Conservation (phyloP, 371 early-diverging fungal genomes). For the Lichtheimia ornata region DNA sequence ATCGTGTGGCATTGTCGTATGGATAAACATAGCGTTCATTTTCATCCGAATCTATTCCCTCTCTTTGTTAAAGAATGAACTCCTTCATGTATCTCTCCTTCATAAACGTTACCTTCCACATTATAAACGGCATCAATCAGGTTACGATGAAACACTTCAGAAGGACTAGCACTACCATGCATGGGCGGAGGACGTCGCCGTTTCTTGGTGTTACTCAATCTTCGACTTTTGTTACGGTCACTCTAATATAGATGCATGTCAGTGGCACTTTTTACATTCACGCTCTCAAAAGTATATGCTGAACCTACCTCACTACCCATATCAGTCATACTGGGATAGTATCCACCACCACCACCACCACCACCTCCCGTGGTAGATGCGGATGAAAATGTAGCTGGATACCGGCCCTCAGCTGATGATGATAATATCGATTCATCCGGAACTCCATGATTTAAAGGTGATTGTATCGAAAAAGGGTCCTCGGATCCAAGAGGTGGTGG, state of each 20-base stretch:
- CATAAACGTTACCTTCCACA: conserved; percentile 35
- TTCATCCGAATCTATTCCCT: conserved; percentile 25
- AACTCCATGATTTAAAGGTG: not conserved
- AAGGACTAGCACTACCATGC: conserved; percentile 40
- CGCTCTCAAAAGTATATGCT: no score
- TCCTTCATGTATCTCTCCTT: not conserved
- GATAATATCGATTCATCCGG: conserved; percentile 11
- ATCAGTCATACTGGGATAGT: conserved; percentile 2
- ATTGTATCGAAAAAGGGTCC: not conserved
- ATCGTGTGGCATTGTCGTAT: conserved; percentile 5
- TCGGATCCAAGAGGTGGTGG: not conserved
- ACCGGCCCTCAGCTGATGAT: conserved; percentile 16
- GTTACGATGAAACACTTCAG: conserved; percentile 51
- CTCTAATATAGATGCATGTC: conserved; percentile 1
- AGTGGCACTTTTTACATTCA: no score
- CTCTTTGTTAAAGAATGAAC: not conserved
- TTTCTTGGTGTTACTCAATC: conserved; percentile 7
- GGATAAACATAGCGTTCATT: conserved; percentile 35
- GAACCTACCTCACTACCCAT: conserved; percentile 8
- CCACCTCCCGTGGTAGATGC: conserved; percentile 11
- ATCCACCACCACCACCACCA: not conserved
- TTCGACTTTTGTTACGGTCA: conserved; percentile 4
- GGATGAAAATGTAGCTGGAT: conserved; percentile 4
- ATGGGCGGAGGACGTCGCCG: conserved; percentile 20
- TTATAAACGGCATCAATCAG: conserved; percentile 51